A percentile compares a stretch with the other conserved stretches of the same genome.
phyloP scores from a whole-genome alignment of 1,284 basidiomycete genomes.

The Chondrostereum purpureum region DNA sequence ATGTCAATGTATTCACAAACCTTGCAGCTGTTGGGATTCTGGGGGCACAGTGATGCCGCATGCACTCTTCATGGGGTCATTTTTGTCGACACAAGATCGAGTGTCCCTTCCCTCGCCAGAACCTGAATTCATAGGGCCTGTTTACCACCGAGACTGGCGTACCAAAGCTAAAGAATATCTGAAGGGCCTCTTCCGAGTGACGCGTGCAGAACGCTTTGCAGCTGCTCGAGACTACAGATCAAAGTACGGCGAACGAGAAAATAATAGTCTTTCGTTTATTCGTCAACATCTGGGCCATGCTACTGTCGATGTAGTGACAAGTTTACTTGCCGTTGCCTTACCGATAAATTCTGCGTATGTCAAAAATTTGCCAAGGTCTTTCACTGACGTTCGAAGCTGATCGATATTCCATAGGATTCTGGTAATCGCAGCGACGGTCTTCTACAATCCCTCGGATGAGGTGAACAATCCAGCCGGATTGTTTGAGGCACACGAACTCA shows the following conservation, averaged over 20 bases:
- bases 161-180: conserved; percentile 15
- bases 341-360: conserved; percentile 62
- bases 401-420: conserved; percentile 44
- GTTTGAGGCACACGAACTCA: conserved; percentile 64
- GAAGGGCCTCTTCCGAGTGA: conserved; percentile 21
- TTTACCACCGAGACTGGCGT: conserved; percentile 7
- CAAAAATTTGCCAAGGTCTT: not conserved
- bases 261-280: conserved; percentile 53
- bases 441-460: conserved; percentile 39
- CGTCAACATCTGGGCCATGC: conserved; percentile 60
- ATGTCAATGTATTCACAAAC: not conserved
- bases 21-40: conserved; percentile 58
- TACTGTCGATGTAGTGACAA: conserved; percentile 46
- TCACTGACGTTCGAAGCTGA: not conserved
- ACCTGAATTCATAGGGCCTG: conserved; percentile 6
- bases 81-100: conserved; percentile 64
- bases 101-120: conserved; percentile 22
- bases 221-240: conserved; percentile 25
- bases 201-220: conserved; percentile 28
- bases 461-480: conserved; percentile 43
- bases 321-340: conserved; percentile 59
- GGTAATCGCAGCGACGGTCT: conserved; percentile 51
- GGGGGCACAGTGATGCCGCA: conserved; percentile 69
- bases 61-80: conserved; percentile 74
- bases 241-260: conserved; percentile 33